Evolutionary conservation across 23 red algal species (phyloP).

Genomic region (Gracilariopsis chorda): DNA sequence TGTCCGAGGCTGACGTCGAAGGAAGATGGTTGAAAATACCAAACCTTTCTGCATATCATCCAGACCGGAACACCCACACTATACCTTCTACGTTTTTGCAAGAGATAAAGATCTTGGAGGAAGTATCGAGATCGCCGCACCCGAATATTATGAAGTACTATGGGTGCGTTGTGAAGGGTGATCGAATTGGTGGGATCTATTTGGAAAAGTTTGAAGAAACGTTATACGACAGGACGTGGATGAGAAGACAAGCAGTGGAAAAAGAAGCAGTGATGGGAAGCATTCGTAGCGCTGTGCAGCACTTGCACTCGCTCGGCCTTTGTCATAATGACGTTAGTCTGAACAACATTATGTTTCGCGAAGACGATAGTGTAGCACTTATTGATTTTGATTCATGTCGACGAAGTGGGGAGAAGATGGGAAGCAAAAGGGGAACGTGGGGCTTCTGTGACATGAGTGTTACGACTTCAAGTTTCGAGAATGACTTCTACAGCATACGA

Average conservation of each 20-base stretch:
- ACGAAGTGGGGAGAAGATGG: constrained; percentile 20
- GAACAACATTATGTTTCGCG: constrained; percentile 27
- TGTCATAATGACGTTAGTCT: constrained; percentile 35
- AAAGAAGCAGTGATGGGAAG: constrained; percentile 4
- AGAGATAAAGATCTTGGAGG: constrained; percentile 3
- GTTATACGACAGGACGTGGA: constrained; percentile 16
- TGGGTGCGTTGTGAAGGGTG: constrained; percentile 17
- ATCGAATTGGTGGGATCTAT: constrained; percentile 11
- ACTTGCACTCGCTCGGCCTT: neutral
- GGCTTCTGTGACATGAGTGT: neutral
- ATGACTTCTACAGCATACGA: constrained; percentile 17
- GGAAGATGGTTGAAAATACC: neutral
- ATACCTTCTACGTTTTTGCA: neutral
- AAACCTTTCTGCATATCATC: neutral
- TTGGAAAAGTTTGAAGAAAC: constrained; percentile 21
- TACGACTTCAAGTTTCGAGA: constrained; percentile 8
- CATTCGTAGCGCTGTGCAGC: neutral
- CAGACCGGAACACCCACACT: neutral
- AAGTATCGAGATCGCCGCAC: constrained; percentile 1
- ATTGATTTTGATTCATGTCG: constrained; percentile 28
- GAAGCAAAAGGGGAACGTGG: neutral
- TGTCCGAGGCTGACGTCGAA: neutral
- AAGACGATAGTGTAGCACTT: neutral
- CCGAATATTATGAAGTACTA: constrained; percentile 18
- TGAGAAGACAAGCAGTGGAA: constrained; percentile 12